Evolutionary conservation across 352 stramenopile species (phyloP), one percentile per base, ranked within the genome.

Genomic region (Phytophthora crassamura): DNA sequence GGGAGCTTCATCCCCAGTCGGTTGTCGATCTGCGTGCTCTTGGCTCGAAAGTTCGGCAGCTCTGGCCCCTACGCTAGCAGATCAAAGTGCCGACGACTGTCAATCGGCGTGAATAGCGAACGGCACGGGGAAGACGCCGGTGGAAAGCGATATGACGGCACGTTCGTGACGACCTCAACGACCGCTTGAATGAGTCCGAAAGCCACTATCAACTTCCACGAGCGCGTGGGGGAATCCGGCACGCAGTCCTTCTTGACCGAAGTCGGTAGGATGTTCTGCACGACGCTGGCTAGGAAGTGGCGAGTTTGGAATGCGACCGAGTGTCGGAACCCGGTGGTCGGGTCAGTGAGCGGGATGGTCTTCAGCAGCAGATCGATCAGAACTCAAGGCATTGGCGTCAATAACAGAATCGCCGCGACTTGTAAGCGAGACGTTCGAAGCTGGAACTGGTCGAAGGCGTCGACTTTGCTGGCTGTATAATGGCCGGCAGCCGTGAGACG

Each of bases 401-500:
- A 12, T 7, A 69, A 42, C 18, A 74, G 39, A 9, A 62, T 38
- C 0, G 14, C 16, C 4, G 59, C 35, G 2, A 39, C 40, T 16
- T 34, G 35, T 2, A 15, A n/a, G 18, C 12, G 15, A 3, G 35
- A 38, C 9, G 50, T 60, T 6, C 22, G 22, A 2, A 22, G 33
- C 5, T 53, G 42, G 14, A 53, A 74, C 11, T 28, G 30, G 1
- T 60, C 30, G 15, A 67, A 67, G 6, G 66, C 54, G 10, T 74
- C 54, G 14, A 67, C 41, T 36, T 74, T 74, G 20, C 60, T 62
- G 43, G 70, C 34, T 4, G 54, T 74, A 41, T 74, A 74, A 4
- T 69, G 41, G 32, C 55, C 6, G 46, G 43, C 7, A 62, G 22
- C 5, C 34, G 50, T 9, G 34, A 22, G 7, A 59, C 36, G 11